Evolutionary conservation across 2,329 filamentous ascomycete species (phyloP).

Genomic region (Cylindrodendrum hubeiense): DNA sequence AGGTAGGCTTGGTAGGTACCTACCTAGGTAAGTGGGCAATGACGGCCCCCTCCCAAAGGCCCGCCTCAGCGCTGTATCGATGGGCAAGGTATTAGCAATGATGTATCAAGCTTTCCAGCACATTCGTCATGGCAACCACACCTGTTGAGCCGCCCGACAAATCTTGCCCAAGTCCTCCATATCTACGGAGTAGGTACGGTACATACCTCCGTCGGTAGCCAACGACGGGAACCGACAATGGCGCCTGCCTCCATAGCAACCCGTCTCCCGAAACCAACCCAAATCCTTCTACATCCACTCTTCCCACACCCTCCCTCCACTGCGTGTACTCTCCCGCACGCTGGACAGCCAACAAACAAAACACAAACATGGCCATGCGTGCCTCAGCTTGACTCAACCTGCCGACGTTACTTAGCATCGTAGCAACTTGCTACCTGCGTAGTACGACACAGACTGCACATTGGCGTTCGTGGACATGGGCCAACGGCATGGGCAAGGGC

Average conservation of each 20-base stretch:
- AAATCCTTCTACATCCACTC: slow-evolving; percentile 2
- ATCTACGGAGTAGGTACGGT: neutral
- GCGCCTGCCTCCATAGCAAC: slow-evolving; percentile 2
- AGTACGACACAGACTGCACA: neutral
- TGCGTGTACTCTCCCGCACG: neutral
- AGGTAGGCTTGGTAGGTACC: too few species aligned
- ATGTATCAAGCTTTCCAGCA: slow-evolving; percentile 30
- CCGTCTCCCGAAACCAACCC: slow-evolving; percentile 8
- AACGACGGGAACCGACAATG: neutral
- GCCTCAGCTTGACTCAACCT: neutral
- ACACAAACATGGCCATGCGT: neutral
- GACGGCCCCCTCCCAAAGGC: slow-evolving; percentile 12
- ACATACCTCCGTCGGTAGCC: neutral
- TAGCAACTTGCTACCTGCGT: neutral
- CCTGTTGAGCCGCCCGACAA: slow-evolving; percentile 24
- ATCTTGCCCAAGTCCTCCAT: neutral
- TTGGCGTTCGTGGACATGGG: neutral
- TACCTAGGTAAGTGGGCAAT: too few species aligned
- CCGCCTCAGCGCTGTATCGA: slow-evolving; percentile 4
- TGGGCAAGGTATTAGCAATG: neutral
- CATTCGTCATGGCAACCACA: slow-evolving; percentile 44
- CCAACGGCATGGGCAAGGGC: neutral
- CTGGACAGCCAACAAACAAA: neutral
- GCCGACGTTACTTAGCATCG: neutral
- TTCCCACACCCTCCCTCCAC: neutral